phyloP scores from a whole-genome alignment of 1,284 basidiomycete species.

The Cryptococcus sp. region DNA sequence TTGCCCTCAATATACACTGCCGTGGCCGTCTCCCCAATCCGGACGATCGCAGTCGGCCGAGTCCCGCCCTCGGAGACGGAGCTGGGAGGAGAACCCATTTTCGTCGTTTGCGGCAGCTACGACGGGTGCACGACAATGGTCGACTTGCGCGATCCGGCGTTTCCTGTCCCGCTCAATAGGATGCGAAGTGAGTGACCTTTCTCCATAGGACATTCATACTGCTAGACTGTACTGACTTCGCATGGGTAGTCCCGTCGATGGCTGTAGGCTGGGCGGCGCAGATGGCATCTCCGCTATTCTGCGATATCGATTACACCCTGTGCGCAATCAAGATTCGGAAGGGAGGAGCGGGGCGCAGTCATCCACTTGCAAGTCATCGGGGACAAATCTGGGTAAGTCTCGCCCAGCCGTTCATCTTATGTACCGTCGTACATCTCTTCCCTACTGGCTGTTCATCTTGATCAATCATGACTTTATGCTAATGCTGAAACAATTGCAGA shows the following conservation, averaged over 20 bases:
- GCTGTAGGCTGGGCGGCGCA: constrained; percentile 40
- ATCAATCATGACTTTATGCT: too few relatives aligned
- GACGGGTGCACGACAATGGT: constrained; percentile 36
- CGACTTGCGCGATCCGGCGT: constrained; percentile 38
- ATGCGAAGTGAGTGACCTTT: constrained; percentile 30
- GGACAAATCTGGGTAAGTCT: constrained; percentile 76
- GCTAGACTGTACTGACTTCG: background rate
- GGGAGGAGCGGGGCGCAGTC: constrained; percentile 9
- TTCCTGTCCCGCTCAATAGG: constrained; percentile 25
- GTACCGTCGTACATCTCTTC: too few relatives aligned
- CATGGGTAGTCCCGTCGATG: constrained; percentile 33
- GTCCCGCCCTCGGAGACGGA: constrained; percentile 25
- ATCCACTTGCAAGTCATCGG: constrained; percentile 31
- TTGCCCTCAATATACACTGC: constrained; percentile 34
- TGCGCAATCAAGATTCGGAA: constrained; percentile 34
- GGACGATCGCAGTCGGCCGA: constrained; percentile 29
- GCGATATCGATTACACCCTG: constrained; percentile 45
- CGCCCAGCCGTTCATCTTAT: background rate
- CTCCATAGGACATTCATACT: too few relatives aligned
- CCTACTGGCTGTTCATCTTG: too few relatives aligned
- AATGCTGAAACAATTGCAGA: constrained; percentile 55
- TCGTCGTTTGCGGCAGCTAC: constrained; percentile 29
- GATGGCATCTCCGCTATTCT: constrained; percentile 31
- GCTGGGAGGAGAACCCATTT: constrained; percentile 32
- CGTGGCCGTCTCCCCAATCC: constrained; percentile 28